A percentile compares a stretch with the other conserved stretches of the same genome.
Evolutionary conservation across 352 stramenopile genomes (phyloP).

Genomic region (Thraustochytrium striatum): DNA sequence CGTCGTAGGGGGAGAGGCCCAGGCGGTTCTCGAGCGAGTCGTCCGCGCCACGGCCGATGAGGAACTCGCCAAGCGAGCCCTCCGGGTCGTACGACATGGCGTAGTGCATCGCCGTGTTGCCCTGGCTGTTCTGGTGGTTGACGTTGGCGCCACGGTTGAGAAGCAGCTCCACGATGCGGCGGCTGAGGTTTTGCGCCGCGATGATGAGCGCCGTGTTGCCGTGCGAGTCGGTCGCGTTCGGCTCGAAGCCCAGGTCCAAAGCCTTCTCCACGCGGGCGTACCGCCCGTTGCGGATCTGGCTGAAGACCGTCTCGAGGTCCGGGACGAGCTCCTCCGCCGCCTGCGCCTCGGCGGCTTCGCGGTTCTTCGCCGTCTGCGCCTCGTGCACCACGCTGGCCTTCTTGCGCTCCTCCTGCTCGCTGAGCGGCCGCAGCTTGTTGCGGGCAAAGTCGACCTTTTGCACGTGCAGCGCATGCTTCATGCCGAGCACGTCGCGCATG

Average conservation of each 20-base stretch:
- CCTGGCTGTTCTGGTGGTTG: slow-evolving; percentile 82
- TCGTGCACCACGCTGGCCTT: slow-evolving; percentile 56
- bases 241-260: slow-evolving; percentile 75
- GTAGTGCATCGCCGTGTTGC: slow-evolving; percentile 87
- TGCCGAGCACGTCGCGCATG: slow-evolving; percentile 75
- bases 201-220: slow-evolving; percentile 84
- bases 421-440: slow-evolving; percentile 79
- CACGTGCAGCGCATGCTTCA: slow-evolving; percentile 84
- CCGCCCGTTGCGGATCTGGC: slow-evolving; percentile 76
- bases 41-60: slow-evolving; percentile 85
- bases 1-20: slow-evolving; percentile 59
- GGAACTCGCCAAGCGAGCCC: slow-evolving; percentile 77
- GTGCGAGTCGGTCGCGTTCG: slow-evolving; percentile 82
- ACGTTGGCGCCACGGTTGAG: slow-evolving; percentile 73
- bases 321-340: slow-evolving; percentile 52
- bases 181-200: slow-evolving; percentile 81
- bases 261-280: slow-evolving; percentile 79
- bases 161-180: slow-evolving; percentile 78
- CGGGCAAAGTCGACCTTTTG: slow-evolving; percentile 75
- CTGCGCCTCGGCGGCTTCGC: slow-evolving; percentile 52
- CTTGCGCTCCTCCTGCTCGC: slow-evolving; percentile 65
- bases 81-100: slow-evolving; percentile 85
- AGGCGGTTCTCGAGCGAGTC: slow-evolving; percentile 84
- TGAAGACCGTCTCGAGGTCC: slow-evolving; percentile 75
- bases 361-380: slow-evolving; percentile 17